These are phyloP conservation scores for Monilinia vaccinii-corymbosi DNA, from an alignment of 2,329 filamentous ascomycete genomes.

Conservation along the genomic window DNA sequence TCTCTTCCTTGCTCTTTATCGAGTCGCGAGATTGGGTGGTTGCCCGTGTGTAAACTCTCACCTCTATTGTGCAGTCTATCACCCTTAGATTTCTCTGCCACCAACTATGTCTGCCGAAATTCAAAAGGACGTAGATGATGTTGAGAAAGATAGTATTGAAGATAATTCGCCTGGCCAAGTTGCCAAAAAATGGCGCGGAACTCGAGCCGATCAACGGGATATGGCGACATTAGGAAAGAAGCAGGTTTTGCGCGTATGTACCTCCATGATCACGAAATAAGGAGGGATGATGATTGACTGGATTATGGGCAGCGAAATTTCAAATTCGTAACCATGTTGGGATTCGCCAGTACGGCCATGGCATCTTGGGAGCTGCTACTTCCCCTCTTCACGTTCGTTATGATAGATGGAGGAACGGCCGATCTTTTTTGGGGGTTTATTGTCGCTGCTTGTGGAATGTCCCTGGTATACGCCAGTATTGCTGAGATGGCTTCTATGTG, in stretches of 20 bases:
- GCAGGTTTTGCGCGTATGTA: conserved; percentile 13
- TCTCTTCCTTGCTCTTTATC: background rate
- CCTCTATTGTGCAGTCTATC: background rate
- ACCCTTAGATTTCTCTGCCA: background rate
- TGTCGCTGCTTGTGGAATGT: conserved; percentile 20
- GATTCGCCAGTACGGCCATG: conserved; percentile 35
- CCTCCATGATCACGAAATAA: background rate
- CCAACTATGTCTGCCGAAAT: background rate
- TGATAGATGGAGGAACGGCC: conserved; percentile 13
- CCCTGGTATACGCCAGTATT: conserved; percentile 19
- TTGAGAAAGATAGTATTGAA: conserved; percentile 8
- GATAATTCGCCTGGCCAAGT: background rate
- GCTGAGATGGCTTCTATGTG: conserved; percentile 25
- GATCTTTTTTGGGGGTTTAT: conserved; percentile 34
- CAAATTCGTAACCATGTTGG: conserved; percentile 33
- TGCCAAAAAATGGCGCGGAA: conserved; percentile 10
- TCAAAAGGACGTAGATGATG: conserved; percentile 10
- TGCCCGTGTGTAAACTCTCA: background rate
- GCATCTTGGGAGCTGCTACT: conserved; percentile 35
- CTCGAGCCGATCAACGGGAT: conserved; percentile 11
- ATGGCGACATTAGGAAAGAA: conserved; percentile 14
- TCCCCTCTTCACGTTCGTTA: conserved; percentile 15
- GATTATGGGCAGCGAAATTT: conserved; percentile 29
- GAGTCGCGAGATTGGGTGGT: background rate
- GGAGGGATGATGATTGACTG: background rate